Base-by-base conservation (phyloP, 2,329 filamentous ascomycete species). In the Apiospora pterosperma region DNA sequence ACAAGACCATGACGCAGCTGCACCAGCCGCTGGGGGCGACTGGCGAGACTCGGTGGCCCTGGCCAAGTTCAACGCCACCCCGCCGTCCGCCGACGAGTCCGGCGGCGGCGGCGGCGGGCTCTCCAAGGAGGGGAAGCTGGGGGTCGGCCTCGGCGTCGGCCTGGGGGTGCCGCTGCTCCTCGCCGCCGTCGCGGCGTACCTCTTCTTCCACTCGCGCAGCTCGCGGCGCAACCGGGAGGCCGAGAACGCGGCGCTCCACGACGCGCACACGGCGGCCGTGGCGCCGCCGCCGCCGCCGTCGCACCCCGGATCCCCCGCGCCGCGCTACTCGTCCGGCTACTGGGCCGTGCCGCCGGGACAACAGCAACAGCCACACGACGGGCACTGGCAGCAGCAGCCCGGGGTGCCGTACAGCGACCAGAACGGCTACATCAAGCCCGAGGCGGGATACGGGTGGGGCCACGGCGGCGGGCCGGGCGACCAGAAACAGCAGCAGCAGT, bases 41-140 rank as follows among this genome's bases (percentile, higher is more conserved):
- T 79, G 76, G 76, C 66, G 71, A 28, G 58, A 65, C 5, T 72
- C 72, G 61, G 41, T 64, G 1, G 25, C 67, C 3, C 65, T 77
- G 12, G 66, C 69, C 2, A 66, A 65, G 21, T 63, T 65, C 38
- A 68, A 70, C 16, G 38, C 65, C 10, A 69, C 66, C 0, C 41
- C 62, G 10, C 11, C 65, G 1, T 28, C 42, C 19, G 31, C 16
- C 10, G 19, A 23, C 4, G 21, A 58, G 10, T 61, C 65, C 4
- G 21, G 59, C 64, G 39, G 41, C 25, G 25, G n/a, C 58, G 10
- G 41, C 65, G 25, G 25, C 59, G 48, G 61, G 39, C 42, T 67
- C 61, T 36, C 60, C 16, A 66, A n/a, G 1, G 66, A 64, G 14
- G 67, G 62, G 1, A 64, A 67, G 59, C 66, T 66, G 1, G 69